Base-by-base conservation (phyloP, 1,139 yeast species). In the Tardiomyces blankii region DNA sequence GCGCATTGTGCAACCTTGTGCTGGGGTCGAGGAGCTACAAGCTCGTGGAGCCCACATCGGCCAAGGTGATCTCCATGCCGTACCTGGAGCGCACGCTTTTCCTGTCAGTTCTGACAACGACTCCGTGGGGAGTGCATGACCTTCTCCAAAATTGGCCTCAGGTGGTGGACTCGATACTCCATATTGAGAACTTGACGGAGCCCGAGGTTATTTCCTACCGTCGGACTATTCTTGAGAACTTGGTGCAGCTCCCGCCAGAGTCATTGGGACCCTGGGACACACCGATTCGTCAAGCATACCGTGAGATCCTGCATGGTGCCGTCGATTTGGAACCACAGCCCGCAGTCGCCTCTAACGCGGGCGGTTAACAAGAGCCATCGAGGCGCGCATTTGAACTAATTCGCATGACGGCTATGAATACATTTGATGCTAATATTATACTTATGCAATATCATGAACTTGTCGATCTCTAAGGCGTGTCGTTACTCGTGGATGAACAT, bases 101-200 rank as follows among this genome's bases (percentile, higher is more conserved):
- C 4, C 42, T 49, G 25, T 40, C 49, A 5, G 30, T 33, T 14
- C 41, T 59, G 25, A 43, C 59, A 1, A 25, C 46, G 13, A 52
- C 53, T 2, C 32, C 53, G 2, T 58, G 55, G 53, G 61, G 60
- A 2, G 41, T 46, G 2, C 40, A 33, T 1, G 55, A 50, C 18
- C 48, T 59, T 11, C 43, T 58, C 4, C 25, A 21, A 21, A 44
- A 47, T 13, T 57, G 60, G 60, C 57, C 61, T 1, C 49, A 49
- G 39, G 57, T 58, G 4, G 56, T 59, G 62, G 51, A 51, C 28
- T 47, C 44, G 7, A 42, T 55, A 16, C 46, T 58, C 18, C 49
- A 51, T 39, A 50, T 46, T 23, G 48, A 48, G n/a, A 50, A 53
- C 14, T 48, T 57, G 5, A 46, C 51, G 3, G 57, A 54, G n/a